Evolutionary conservation across 305 asterid genomes (phyloP), one percentile per base, ranked within the genome.

Genomic region (Rubia tinctorum): DNA sequence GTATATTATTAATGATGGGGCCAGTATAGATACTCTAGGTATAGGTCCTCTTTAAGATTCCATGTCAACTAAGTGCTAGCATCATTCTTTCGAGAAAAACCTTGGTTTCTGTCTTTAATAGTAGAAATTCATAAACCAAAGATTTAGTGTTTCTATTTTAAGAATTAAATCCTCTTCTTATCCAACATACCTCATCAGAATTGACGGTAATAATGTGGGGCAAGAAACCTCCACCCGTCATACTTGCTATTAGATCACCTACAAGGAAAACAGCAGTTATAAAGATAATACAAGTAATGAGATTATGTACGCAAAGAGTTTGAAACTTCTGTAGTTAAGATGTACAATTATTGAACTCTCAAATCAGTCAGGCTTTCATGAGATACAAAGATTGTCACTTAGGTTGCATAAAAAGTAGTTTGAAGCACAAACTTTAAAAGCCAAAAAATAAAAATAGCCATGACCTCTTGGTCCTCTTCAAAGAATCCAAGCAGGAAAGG

Each of bases 171-270:
- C 58, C 30, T 17, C 47, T 30, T 75, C 70, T 49, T 23, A 15
- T 22, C 27, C 63, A 67, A 70, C 80, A 65, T 83, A 88, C 93
- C 91, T 88, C 91, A 14, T 91, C 94, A 27, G 88, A 76, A 43
- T 87, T 82, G 65, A 90, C 88, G 3, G 85, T 84, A 59, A 90
- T 81, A 77, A 87, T 78, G 71, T 90, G 96, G n/a, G 94, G 94
- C 77, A 87, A 81, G 78, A 90, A 90, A 80, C 80, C 84, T 43
- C 88, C 90, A 73, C 96, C 92, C 11, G 93, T 90, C 10, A 87
- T 76, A 79, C 88, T 84, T 65, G 84, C 83, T 71, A 80, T 71
- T 82, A 80, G 77, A 66, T 85, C 89, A 72, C 85, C 93, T 86
- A 76, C 75, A 78, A 71, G 51, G 30, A 59, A 34, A 73, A 67